Conservation (phyloP, 192 early-diverging fungal genomes). For the Coemansia javaensis region DNA sequence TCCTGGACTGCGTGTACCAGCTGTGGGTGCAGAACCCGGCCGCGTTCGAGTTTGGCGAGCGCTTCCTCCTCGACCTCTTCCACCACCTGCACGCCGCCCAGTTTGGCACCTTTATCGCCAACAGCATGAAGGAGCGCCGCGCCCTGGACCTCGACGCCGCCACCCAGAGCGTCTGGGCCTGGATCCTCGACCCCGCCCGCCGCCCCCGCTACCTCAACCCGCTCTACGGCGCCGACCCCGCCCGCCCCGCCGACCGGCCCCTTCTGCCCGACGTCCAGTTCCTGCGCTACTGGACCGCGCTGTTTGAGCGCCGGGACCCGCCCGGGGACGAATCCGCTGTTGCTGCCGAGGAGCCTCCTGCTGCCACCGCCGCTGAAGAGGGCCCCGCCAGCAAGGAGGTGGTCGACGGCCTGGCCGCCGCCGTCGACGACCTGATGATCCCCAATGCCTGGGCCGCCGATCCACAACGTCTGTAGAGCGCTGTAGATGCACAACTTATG, state of each 20-base stretch:
- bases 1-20: constrained; percentile 95
- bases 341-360: not conserved
- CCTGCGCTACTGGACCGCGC: constrained; percentile 45
- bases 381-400: no score
- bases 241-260: not conserved
- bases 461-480: no score
- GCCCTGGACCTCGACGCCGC: constrained; percentile 40
- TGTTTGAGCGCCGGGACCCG: constrained; percentile 40
- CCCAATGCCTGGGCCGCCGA: no score
- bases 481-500: no score
- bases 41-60: constrained; percentile 90
- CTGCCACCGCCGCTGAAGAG: not conserved
- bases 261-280: constrained; percentile 30
- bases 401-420: no score
- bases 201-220: constrained; percentile 7
- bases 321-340: no score
- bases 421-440: no score
- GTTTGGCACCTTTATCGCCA: constrained; percentile 93
- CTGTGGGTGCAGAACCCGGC: constrained; percentile 80
- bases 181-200: constrained; percentile 36
- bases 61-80: constrained; percentile 74
- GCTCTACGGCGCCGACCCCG: constrained; percentile 10
- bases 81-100: constrained; percentile 85
- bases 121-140: constrained; percentile 74
- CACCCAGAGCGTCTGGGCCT: constrained; percentile 77